Percentiles rank a stretch among this genome's conserved stretches.
These are phyloP conservation scores for Wilcoxina mikolae DNA, from an alignment of 495 filamentous ascomycete species.

Conservation along the genomic window DNA sequence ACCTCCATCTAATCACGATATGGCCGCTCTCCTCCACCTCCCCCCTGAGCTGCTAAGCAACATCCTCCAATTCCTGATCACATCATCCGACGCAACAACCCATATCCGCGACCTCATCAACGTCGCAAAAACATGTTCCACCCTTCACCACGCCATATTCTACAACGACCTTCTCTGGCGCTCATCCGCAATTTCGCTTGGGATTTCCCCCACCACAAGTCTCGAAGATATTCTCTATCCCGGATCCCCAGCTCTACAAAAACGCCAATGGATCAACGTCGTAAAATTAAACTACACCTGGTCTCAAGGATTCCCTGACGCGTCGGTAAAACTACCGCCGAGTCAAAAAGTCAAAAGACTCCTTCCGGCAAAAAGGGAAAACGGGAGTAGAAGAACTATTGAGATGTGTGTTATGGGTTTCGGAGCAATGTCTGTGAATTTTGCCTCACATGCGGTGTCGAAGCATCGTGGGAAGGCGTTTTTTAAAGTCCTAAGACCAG, in stretches of 20 bases:
- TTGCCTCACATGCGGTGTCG: not conserved
- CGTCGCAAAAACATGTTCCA: conserved; percentile 20
- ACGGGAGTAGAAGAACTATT: conserved; percentile 19
- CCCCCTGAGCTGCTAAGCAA: conserved; percentile 25
- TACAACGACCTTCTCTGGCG: conserved; percentile 24
- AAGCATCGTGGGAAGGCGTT: not conserved
- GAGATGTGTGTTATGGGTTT: conserved; percentile 19
- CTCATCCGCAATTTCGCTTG: conserved; percentile 19
- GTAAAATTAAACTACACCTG: conserved; percentile 23
- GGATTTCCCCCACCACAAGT: conserved; percentile 19
- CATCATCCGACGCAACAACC: not conserved
- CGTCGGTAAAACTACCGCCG: conserved; percentile 12
- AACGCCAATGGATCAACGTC: conserved; percentile 26
- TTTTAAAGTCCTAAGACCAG: not conserved
- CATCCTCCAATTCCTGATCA: conserved; percentile 23
- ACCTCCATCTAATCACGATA: not conserved
- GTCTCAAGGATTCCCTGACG: conserved; percentile 19
- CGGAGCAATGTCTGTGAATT: not conserved
- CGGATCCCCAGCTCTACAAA: conserved; percentile 18
- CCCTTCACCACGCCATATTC: conserved; percentile 25
- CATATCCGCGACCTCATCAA: conserved; percentile 19
- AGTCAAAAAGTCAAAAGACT: conserved; percentile 14
- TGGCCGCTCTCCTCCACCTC: conserved; percentile 14
- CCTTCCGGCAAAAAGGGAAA: conserved; percentile 16
- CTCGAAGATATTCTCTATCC: conserved; percentile 25